Evolutionary conservation across 2,329 filamentous ascomycete genomes (phyloP).

Genomic region (Penicillium sp.): DNA sequence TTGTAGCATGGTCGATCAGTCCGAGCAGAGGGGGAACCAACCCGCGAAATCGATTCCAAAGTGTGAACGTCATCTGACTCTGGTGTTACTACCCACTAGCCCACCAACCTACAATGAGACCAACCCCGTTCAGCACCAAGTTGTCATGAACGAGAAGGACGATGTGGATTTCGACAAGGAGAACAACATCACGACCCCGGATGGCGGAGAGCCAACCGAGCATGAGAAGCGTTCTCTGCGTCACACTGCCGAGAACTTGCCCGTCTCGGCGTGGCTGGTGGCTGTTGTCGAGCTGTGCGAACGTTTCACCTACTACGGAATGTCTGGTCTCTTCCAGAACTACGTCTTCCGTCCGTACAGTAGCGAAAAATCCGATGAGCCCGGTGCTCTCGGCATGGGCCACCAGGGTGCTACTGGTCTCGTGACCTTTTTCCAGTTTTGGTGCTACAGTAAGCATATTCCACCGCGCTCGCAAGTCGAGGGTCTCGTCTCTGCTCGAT

Average conservation of each 20-base stretch:
- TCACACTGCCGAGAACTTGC: slow-evolving; percentile 51
- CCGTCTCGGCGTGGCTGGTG: slow-evolving; percentile 52
- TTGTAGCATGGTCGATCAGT: too few species aligned
- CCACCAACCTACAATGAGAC: slow-evolving; percentile 14
- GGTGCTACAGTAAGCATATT: slow-evolving; percentile 42
- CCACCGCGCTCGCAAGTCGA: background rate
- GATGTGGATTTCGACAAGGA: slow-evolving; percentile 28
- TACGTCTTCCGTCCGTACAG: slow-evolving; percentile 44
- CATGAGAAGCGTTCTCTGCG: slow-evolving; percentile 48
- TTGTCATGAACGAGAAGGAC: slow-evolving; percentile 22
- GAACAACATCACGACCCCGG: slow-evolving; percentile 29
- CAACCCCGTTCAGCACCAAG: slow-evolving; percentile 11
- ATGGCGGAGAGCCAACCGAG: slow-evolving; percentile 50
- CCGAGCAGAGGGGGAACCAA: too few species aligned
- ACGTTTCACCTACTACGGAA: slow-evolving; percentile 55
- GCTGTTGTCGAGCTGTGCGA: slow-evolving; percentile 53
- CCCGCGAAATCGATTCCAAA: too few species aligned
- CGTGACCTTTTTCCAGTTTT: slow-evolving; percentile 51
- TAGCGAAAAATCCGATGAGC: slow-evolving; percentile 8
- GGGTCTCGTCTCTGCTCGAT: too few species aligned
- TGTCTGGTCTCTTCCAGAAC: slow-evolving; percentile 52
- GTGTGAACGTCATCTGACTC: background rate
- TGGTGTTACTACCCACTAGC: background rate
- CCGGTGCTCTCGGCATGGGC: slow-evolving; percentile 40
- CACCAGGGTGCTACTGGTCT: slow-evolving; percentile 45